Evolutionary conservation across 202 grass and related monocot genomes (phyloP).

Genomic region (Elaeis oleifera): DNA sequence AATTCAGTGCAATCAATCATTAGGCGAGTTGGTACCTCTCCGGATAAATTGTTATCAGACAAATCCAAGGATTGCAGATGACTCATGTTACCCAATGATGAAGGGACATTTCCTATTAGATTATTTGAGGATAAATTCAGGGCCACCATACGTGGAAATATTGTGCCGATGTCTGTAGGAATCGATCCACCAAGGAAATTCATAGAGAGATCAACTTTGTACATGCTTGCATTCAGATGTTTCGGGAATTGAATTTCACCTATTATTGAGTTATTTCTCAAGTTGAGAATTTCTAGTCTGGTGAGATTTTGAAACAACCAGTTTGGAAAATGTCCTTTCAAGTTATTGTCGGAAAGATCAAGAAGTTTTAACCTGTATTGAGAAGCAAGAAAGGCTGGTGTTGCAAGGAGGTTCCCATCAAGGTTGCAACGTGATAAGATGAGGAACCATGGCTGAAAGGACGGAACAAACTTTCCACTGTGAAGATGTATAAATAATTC

Average conservation of each 20-base stretch:
- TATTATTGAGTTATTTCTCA: conserved; percentile 19
- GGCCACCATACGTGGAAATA: not conserved
- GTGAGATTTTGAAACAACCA: conserved; percentile 15
- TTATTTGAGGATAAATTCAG: conserved; percentile 26
- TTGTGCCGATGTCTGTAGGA: conserved; percentile 5
- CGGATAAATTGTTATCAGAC: conserved; percentile 22
- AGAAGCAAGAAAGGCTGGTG: conserved; percentile 21
- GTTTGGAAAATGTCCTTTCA: conserved; percentile 4
- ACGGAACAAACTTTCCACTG: not conserved
- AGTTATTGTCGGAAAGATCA: conserved; percentile 29
- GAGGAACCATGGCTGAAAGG: conserved; percentile 11
- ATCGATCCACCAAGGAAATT: conserved; percentile 14
- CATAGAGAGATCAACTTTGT: not conserved
- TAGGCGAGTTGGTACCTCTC: conserved; percentile 25
- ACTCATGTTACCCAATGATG: conserved; percentile 11
- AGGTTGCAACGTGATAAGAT: conserved; percentile 20
- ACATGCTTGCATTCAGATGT: not conserved
- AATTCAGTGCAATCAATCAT: no score
- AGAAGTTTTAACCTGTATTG: conserved; percentile 2
- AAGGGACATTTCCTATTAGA: conserved; percentile 11
- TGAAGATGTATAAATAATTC: conserved; percentile 2
- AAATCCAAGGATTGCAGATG: not conserved
- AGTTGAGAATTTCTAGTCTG: not conserved
- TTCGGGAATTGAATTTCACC: conserved; percentile 12
- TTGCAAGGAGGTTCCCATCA: not conserved